Conservation (phyloP, 192 early-diverging fungal genomes). For the Ambispora gerdemannii region DNA sequence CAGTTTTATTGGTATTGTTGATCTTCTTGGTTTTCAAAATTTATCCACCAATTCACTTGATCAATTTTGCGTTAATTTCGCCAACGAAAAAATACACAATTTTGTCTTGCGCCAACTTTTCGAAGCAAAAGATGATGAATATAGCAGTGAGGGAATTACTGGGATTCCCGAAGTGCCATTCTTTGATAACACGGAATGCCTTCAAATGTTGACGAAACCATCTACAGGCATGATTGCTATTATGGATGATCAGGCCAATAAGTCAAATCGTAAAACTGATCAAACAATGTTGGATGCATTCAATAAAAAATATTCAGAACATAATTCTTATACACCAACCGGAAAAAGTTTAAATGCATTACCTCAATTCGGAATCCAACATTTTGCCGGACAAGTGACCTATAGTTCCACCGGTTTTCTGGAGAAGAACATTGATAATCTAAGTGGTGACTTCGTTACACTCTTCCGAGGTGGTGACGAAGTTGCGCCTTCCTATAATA, state of each 20-base stretch:
- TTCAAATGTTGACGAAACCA: slow-evolving; percentile 66
- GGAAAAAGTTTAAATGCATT: slow-evolving; percentile 40
- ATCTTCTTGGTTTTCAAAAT: slow-evolving; percentile 77
- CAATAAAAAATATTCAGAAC: slow-evolving; percentile 47
- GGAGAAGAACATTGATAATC: slow-evolving; percentile 72
- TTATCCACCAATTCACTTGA: slow-evolving; percentile 56
- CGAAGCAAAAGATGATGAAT: slow-evolving; percentile 62
- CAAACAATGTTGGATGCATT: slow-evolving; percentile 53
- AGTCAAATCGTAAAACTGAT: slow-evolving; percentile 44
- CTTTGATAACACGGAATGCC: slow-evolving; percentile 60
- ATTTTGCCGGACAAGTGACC: slow-evolving; percentile 69
- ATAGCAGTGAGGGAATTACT: slow-evolving; percentile 57
- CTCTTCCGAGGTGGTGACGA: slow-evolving; percentile 75
- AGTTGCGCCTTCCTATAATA: slow-evolving; percentile 60
- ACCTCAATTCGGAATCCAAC: slow-evolving; percentile 71
- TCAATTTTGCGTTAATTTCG: slow-evolving; percentile 74
- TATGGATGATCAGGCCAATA: slow-evolving; percentile 68
- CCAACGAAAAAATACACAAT: slow-evolving; percentile 84
- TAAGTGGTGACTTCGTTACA: slow-evolving; percentile 81
- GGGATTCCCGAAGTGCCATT: slow-evolving; percentile 53
- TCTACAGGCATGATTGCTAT: slow-evolving; percentile 68
- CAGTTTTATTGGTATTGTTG: slow-evolving; percentile 81
- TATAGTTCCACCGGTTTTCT: slow-evolving; percentile 67
- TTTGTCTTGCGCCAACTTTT: slow-evolving; percentile 71
- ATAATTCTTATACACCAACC: slow-evolving; percentile 47